Evolutionary conservation across 2,329 filamentous ascomycete genomes (phyloP).

Genomic region (Curvularia sp.): DNA sequence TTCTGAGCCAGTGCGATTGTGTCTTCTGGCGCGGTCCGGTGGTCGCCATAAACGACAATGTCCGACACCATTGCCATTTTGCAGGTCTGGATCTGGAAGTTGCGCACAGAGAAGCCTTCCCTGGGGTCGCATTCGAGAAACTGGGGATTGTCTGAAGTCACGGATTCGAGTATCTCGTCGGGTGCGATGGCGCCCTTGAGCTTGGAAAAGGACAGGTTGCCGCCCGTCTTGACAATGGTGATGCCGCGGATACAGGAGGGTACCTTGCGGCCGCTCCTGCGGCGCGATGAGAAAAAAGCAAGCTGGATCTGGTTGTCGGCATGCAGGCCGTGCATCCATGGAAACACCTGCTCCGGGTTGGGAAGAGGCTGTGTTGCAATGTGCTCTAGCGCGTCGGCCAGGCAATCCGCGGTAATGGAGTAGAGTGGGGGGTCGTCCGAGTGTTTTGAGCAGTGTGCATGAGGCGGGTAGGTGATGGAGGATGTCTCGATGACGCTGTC

Average conservation of each 20-base stretch:
- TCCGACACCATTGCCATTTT: slow-evolving; percentile 90
- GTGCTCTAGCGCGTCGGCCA: slow-evolving; percentile 78
- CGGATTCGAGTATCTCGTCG: slow-evolving; percentile 72
- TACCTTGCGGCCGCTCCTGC: slow-evolving; percentile 71
- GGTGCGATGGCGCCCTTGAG: slow-evolving; percentile 87
- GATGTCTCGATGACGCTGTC: slow-evolving; percentile 63
- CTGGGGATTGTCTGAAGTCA: slow-evolving; percentile 57
- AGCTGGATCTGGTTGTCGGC: slow-evolving; percentile 87
- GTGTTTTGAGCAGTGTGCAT: slow-evolving; percentile 65
- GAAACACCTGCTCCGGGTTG: slow-evolving; percentile 85
- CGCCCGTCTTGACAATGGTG: slow-evolving; percentile 87
- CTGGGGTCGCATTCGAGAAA: slow-evolving; percentile 86
- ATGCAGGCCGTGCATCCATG: slow-evolving; percentile 94
- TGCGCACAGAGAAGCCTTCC: slow-evolving; percentile 92
- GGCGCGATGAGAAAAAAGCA: slow-evolving; percentile 83
- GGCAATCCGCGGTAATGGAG: slow-evolving; percentile 70
- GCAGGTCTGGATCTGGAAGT: slow-evolving; percentile 94
- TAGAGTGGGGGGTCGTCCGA: slow-evolving; percentile 67
- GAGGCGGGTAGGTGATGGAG: slow-evolving; percentile 78
- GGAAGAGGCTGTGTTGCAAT: slow-evolving; percentile 81
- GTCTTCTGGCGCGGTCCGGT: slow-evolving; percentile 66
- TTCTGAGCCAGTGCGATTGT: slow-evolving; percentile 68
- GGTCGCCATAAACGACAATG: slow-evolving; percentile 88
- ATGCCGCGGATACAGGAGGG: slow-evolving; percentile 81
- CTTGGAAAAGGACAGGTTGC: slow-evolving; percentile 74